Base-by-base conservation (phyloP, 352 stramenopile genomes). In the Phytophthora melonis region DNA sequence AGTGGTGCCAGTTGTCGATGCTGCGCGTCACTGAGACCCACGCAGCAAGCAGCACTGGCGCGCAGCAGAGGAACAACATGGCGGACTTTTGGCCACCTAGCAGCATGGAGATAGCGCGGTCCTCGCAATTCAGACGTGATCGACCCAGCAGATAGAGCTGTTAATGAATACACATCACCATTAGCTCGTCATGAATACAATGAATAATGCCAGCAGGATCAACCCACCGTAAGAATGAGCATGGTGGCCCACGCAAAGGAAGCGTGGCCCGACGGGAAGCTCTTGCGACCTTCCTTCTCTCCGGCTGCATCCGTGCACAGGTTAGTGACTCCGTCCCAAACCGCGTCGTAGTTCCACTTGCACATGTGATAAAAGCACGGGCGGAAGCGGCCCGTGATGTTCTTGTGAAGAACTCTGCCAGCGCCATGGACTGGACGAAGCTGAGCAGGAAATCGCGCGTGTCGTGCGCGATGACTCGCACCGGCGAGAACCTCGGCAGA, bases 1-100 rank as follows among this genome's bases (percentile, higher is more conserved):
- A 93, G 73, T 93, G 84, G 61, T 93, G 86, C 84, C 86, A 93
- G 66, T 93, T 93, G 78, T 92, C 86, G 36, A 90, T 78, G n/a
- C 81, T 88, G 34, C 86, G 83, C 19, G 86, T 92, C 18, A 92
- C 69, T 2, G 79, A 72, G 27, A 92, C 80, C 86, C 86, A 93
- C 14, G 84, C 32, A 9, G 86, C 84, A 5, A 92, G 34, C n/a
- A 91, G 66, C 18, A 76, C 78, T 50, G 86, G 86, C 14, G 68
- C 25, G 62, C 88, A 88, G 54, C 83, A 89, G 13, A 91, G 1
- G 52, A 91, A 89, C 19, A 92, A 75, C 70, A 85, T 84, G 55
- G 88, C 16, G 21, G 72, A 86, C 68, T 87, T 91, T 54, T 76
- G 66, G 2, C 70, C 74, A 8, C 83, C 82, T 14, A 77, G 71